phyloP scores from a whole-genome alignment of 1,139 yeast genomes.

The Yamadazyma aaseri region DNA sequence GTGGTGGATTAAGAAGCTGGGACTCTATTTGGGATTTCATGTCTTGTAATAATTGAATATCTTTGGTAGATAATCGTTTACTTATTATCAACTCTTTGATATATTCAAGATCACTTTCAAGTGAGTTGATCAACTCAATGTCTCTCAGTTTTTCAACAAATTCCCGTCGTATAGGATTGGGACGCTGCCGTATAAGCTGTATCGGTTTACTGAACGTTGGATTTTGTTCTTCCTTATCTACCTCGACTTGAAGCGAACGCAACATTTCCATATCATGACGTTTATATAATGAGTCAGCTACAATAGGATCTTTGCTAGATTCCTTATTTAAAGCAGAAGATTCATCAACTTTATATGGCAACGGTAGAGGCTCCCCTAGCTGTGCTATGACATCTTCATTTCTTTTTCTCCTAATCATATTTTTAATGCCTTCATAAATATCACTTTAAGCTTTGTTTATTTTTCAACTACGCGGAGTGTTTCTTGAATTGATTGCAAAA shows the following conservation, averaged over 20 bases:
- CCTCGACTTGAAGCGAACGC: conserved; percentile 8
- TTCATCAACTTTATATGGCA: conserved; percentile 25
- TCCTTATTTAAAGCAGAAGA: conserved; percentile 3
- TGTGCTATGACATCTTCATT: conserved; percentile 13
- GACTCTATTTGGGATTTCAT: conserved; percentile 10
- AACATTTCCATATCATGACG: conserved; percentile 7
- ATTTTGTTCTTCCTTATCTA: conserved; percentile 5
- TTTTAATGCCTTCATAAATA: neutral
- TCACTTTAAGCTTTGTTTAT: conserved; percentile 1
- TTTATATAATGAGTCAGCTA: conserved; percentile 8
- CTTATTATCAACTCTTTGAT: conserved; percentile 8
- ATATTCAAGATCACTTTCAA: conserved; percentile 11
- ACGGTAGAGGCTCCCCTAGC: conserved; percentile 39
- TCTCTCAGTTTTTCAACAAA: conserved; percentile 8
- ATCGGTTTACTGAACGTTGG: conserved; percentile 1
- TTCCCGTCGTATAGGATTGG: conserved; percentile 16
- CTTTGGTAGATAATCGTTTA: conserved; percentile 7
- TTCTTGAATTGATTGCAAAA: conserved; percentile 4
- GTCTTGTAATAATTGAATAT: conserved; percentile 10
- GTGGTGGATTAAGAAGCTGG: too few species aligned
- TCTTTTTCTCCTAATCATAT: conserved; percentile 9
- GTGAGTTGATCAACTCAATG: conserved; percentile 7
- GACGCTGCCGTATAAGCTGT: conserved; percentile 8
- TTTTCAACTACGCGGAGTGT: conserved; percentile 1
- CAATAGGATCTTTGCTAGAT: conserved; percentile 2